Conservation (phyloP, 768 basidiomycete genomes). For the Pulveroboletus sp. region DNA sequence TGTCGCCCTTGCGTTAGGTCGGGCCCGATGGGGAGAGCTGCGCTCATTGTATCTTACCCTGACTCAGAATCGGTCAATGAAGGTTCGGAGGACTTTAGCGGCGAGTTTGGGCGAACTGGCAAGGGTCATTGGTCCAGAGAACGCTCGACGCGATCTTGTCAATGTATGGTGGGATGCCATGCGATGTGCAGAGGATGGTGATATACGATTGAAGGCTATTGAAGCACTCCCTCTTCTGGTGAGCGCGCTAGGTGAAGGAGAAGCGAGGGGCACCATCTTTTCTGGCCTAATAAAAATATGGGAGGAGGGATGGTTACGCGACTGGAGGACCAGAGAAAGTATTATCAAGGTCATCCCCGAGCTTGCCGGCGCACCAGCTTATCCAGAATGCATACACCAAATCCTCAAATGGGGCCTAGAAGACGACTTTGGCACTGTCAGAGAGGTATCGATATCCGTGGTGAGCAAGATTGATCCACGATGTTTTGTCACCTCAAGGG, state of each 20-base stretch:
- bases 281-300: slow-evolving; percentile 48
- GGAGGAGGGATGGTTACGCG: slow-evolving; percentile 53
- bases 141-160: slow-evolving; percentile 64
- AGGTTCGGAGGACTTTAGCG: slow-evolving; percentile 75
- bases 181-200: slow-evolving; percentile 51
- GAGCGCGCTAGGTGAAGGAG: slow-evolving; percentile 41
- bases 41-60: slow-evolving; percentile 64
- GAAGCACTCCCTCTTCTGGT: slow-evolving; percentile 62
- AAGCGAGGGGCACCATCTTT: slow-evolving; percentile 44
- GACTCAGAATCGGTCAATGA: slow-evolving; percentile 50
- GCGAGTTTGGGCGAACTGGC: slow-evolving; percentile 89
- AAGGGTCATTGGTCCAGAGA: slow-evolving; percentile 70
- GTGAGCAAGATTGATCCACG: slow-evolving; percentile 41
- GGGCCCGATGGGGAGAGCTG: slow-evolving; percentile 67
- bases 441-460: slow-evolving; percentile 64
- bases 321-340: slow-evolving; percentile 81
- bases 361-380: slow-evolving; percentile 42
- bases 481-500: slow-evolving; percentile 7
- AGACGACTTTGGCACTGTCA: slow-evolving; percentile 80
- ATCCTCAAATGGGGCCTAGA: slow-evolving; percentile 60
- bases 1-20: slow-evolving; percentile 78
- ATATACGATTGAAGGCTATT: slow-evolving; percentile 66
- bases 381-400: slow-evolving; percentile 43
- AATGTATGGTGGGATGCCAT: slow-evolving; percentile 65
- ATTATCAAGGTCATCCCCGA: slow-evolving; percentile 52